These are phyloP conservation scores for Serendipita sp. DNA, from an alignment of 768 basidiomycete genomes.

Conservation along the genomic window DNA sequence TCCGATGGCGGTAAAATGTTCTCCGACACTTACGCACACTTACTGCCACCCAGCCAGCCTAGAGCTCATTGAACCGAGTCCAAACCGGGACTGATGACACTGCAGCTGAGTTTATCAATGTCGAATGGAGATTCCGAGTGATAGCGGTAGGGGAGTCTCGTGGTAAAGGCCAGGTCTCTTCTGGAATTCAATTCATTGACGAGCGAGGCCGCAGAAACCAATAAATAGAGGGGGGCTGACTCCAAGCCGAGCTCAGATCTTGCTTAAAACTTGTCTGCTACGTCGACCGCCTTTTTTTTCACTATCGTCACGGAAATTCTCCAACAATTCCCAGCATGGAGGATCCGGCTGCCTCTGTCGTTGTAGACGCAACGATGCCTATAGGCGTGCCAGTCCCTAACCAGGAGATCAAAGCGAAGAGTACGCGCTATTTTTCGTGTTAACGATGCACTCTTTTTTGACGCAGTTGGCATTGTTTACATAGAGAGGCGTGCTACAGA, in stretches of 20 bases:
- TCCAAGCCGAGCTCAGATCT: background rate
- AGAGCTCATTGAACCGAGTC: background rate
- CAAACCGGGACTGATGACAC: background rate
- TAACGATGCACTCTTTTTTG: background rate
- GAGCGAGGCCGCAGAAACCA: background rate
- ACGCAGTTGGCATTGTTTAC: background rate
- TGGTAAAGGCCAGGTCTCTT: background rate
- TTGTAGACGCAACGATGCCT: background rate
- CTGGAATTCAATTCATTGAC: background rate
- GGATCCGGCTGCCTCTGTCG: background rate
- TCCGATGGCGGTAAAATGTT: background rate
- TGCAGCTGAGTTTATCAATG: background rate
- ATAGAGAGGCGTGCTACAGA: conserved; percentile 1
- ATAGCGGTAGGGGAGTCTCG: conserved; percentile 1
- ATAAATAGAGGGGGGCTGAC: background rate
- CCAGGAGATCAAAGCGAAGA: background rate
- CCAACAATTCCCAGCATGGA: background rate
- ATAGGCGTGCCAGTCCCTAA: background rate
- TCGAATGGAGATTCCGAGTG: background rate
- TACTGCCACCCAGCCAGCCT: background rate
- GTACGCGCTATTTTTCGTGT: background rate
- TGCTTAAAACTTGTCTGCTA: conserved; percentile 5
- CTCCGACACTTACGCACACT: background rate
- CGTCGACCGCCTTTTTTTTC: conserved; percentile 4
- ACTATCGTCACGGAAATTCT: background rate